Percentiles rank a stretch among this genome's conserved stretches.
Evolutionary conservation across 495 filamentous ascomycete species (phyloP).

Genomic region (Thozetella sp.): DNA sequence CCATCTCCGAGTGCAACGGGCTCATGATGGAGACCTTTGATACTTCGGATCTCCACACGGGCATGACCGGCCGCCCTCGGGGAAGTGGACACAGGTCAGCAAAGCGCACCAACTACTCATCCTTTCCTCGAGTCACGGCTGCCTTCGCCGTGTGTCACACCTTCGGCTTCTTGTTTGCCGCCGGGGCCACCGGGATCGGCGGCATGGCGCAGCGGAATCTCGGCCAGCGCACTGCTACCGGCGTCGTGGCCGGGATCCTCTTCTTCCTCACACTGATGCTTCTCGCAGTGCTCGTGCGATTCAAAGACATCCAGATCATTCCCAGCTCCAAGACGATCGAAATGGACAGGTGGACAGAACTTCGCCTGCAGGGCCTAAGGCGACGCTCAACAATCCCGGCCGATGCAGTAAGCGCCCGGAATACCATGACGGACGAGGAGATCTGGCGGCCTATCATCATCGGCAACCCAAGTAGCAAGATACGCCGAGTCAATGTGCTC

Average conservation of each 20-base stretch:
- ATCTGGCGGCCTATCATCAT: conserved; percentile 68
- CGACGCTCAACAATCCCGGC: conserved; percentile 32
- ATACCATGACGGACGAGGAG: conserved; percentile 50
- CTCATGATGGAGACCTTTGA: conserved; percentile 83
- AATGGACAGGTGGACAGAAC: conserved; percentile 50
- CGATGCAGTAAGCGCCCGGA: conserved; percentile 32
- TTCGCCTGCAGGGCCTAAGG: conserved; percentile 38
- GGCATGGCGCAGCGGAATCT: conserved; percentile 60
- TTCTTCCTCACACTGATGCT: conserved; percentile 64
- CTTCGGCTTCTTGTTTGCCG: conserved; percentile 65
- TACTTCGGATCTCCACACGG: conserved; percentile 66
- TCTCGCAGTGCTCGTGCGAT: conserved; percentile 59
- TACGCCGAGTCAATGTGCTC: conserved; percentile 65
- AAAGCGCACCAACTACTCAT: conserved; percentile 67
- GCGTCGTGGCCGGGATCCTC: conserved; percentile 62
- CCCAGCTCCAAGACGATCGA: conserved; percentile 52
- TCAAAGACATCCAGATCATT: conserved; percentile 66
- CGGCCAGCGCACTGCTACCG: conserved; percentile 66
- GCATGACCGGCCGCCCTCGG: conserved; percentile 60
- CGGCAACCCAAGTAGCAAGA: conserved; percentile 67
- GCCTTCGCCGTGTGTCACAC: conserved; percentile 71
- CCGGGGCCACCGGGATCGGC: conserved; percentile 63
- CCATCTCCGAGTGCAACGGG: conserved; percentile 74
- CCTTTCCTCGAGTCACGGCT: conserved; percentile 69
- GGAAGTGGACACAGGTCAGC: conserved; percentile 43